Base-by-base conservation (phyloP, 345 rosid species). In the Physaria fendleri region DNA sequence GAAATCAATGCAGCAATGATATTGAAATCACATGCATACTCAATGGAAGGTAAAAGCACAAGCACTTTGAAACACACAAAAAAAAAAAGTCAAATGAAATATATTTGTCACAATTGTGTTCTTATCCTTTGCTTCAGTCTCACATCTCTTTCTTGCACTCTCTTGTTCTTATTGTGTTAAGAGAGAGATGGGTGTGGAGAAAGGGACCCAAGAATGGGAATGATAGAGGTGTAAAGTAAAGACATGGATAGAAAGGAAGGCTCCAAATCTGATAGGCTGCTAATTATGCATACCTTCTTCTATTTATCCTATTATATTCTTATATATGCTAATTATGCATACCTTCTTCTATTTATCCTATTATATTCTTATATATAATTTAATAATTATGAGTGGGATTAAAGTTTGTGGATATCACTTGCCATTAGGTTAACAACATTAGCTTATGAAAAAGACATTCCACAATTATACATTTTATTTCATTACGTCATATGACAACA, bases 201-300 rank as follows among this genome's bases (percentile, higher is more conserved):
- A 33, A 41, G 74, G 74, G 74, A 64, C 69, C 74, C 74, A 71
- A 47, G 64, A 59, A 49, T 64, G 68, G 73, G 67, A 62, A 68
- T 68, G 43, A 68, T 68, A 53, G 73, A 68, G 60, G 74, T 63
- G 65, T 70, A 70, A 70, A 70, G 69, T 63, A 23, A 64, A n/a
- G 15, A 60, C 65, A 71, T 56, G 75, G 62, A 71, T 64, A 71
- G 35, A 64, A 64, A 64, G 35, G 33, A 71, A 63, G 74, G 44
- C 69, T 63, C 65, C 65, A 56, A 64, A 48, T 22, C 64, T 71
- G 47, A 71, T 71, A 71, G 74, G 74, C 20, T 71, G 74, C 65
- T 71, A n/a, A n/a, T n/a, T 60, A 71, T 63, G 64, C 70, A 56
- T 63, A 34, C n/a, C n/a, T n/a, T 40, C 28, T 45, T 18, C 39